Evolutionary conservation across 208 protist genomes (phyloP), one percentile per base, ranked within the genome.

Genomic region (Acanthamoeba lenticulata): DNA sequence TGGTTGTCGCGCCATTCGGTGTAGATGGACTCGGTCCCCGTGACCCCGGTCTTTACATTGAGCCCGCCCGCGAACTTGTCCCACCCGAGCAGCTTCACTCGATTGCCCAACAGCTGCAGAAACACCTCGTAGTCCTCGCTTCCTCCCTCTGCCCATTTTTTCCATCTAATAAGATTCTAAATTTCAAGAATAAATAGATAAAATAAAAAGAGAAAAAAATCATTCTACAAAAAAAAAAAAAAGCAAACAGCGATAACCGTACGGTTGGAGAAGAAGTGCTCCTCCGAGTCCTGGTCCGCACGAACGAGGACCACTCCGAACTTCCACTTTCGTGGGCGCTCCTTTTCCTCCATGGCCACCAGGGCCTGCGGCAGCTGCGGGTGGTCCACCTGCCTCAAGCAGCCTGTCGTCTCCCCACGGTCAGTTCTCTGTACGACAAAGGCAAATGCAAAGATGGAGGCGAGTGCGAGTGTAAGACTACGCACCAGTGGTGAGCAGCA

Each of bases 251-350:
- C n/a, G n/a, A n/a, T n/a, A n/a, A n/a, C n/a, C 79, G 42, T 36
- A 88, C 79, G 47, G 79, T 88, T 88, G 79, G n/a, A 62, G 55
- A 92, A 92, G 32, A 62, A 72, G 29, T 69, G 32, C 24, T 92
- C 86, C n/a, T 92, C 86, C 19, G 55, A 42, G 15, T n/a, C 21
- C 38, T 92, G 86, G n/a, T 40, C 40, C 40, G 67, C 34, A 44
- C 34, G 3, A 13, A 69, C 86, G 19, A 92, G 55, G 2, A 92
- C 36, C 6, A 92, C 86, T 15, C 86, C 86, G 19, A 92, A 42
- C 34, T 92, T 92, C 49, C 45, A 92, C 38, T 72, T 65, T 44
- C 55, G 45, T 24, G 86, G 86, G 2, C 42, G 79, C 79, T 88
- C 79, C 17, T 88, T 88, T 17, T 88, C 79, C 55, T 88, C 79